Conservation (phyloP, 768 basidiomycete genomes). For the Exidia glandulosa region DNA sequence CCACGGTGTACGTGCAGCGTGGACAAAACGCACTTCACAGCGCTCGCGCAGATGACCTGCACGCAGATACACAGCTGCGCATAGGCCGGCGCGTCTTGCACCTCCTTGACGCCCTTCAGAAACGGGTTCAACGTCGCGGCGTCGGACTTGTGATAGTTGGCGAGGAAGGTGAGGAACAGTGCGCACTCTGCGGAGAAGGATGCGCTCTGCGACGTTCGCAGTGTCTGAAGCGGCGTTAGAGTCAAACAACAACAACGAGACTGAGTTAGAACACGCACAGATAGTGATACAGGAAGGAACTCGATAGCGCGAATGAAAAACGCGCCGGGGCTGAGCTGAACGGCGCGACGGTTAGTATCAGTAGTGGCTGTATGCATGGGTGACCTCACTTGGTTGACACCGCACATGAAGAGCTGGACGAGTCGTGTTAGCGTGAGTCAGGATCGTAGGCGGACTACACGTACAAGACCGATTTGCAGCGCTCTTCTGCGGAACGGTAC, state of each 20-base stretch:
- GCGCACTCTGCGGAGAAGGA: constrained; percentile 48
- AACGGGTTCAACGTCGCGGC: constrained; percentile 61
- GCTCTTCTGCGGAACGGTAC: not conserved
- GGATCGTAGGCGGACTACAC: not conserved
- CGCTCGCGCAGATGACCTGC: constrained; percentile 40
- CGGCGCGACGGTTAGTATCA: too few relatives aligned
- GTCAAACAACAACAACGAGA: not conserved
- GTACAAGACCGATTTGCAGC: not conserved
- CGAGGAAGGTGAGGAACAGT: constrained; percentile 49
- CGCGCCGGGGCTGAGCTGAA: constrained; percentile 61
- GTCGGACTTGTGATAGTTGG: constrained; percentile 64
- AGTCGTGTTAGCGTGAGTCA: constrained; percentile 30
- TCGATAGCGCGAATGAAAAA: constrained; percentile 55
- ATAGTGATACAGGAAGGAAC: constrained; percentile 44
- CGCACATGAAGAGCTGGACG: constrained; percentile 47
- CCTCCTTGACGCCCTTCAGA: constrained; percentile 39
- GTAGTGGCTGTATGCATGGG: too few relatives aligned
- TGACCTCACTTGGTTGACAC: too few relatives aligned
- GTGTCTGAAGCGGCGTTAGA: constrained; percentile 29
- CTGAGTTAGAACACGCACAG: constrained; percentile 11
- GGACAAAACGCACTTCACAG: constrained; percentile 34
- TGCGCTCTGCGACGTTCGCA: constrained; percentile 43
- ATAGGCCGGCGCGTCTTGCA: constrained; percentile 40
- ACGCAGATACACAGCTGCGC: constrained; percentile 44
- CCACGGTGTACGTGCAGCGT: not conserved